Conservation (phyloP, 2,329 filamentous ascomycete species). For the Alternaria arborescens region DNA sequence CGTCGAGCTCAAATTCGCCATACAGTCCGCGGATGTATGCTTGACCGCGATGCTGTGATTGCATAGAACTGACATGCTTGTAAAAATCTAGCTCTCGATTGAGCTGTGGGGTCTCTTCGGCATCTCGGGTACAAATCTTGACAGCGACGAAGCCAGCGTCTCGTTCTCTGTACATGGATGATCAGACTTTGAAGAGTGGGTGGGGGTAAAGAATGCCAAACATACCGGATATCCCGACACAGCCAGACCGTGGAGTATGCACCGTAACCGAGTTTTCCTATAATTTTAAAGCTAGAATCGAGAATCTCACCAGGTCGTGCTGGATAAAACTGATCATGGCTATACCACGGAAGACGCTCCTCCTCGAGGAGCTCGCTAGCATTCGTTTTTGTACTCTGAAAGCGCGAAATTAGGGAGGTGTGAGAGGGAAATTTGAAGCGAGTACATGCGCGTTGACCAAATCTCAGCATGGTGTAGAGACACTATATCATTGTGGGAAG, state of each 20-base stretch:
- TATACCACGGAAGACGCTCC: conserved; percentile 32
- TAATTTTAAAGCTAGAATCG: conserved; percentile 33
- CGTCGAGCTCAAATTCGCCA: conserved; percentile 30
- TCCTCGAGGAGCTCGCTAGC: conserved; percentile 31
- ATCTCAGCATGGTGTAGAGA: conserved; percentile 32
- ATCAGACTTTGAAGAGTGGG: conserved; percentile 28
- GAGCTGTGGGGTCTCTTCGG: conserved; percentile 16
- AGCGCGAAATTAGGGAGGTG: conserved; percentile 30
- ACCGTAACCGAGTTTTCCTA: conserved; percentile 41
- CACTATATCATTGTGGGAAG: conserved; percentile 28
- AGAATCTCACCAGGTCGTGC: conserved; percentile 33
- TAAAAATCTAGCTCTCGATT: conserved; percentile 37
- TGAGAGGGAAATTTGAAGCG: conserved; percentile 30
- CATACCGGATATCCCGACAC: conserved; percentile 33
- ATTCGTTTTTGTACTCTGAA: conserved; percentile 29
- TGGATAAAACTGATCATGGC: conserved; percentile 35
- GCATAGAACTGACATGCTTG: conserved; percentile 35
- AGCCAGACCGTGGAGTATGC: conserved; percentile 41
- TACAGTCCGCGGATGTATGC: conserved; percentile 30
- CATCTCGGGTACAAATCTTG: conserved; percentile 33
- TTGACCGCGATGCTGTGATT: conserved; percentile 34
- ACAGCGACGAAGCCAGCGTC: conserved; percentile 29
- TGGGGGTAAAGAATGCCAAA: conserved; percentile 27
- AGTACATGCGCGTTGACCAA: conserved; percentile 32
- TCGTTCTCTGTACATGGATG: conserved; percentile 25